These are phyloP conservation scores for Venturia carpophila DNA, from an alignment of 2,329 filamentous ascomycete genomes.

Conservation along the genomic window DNA sequence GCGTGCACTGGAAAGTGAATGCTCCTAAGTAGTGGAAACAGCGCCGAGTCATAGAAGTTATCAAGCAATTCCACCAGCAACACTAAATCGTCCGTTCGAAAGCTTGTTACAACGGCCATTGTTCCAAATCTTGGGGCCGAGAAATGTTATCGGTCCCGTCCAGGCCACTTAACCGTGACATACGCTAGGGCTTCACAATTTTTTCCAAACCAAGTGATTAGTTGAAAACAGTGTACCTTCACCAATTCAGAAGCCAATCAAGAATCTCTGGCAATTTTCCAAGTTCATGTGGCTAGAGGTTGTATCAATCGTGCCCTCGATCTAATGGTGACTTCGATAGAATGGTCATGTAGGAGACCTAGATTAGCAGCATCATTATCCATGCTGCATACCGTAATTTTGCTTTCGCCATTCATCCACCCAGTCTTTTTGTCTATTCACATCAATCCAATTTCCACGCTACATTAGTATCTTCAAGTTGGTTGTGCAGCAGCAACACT, in stretches of 20 bases:
- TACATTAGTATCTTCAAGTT: neutral
- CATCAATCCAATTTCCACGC: neutral
- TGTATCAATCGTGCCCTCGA: neutral
- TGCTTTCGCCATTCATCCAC: neutral
- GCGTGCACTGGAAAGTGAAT: no score
- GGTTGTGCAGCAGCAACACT: constrained; percentile 4
- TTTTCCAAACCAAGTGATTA: no score
- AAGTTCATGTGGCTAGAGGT: no score
- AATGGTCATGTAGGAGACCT: neutral
- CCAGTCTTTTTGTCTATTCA: neutral
- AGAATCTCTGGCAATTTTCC: no score
- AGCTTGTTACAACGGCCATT: neutral
- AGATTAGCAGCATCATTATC: neutral
- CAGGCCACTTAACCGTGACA: neutral
- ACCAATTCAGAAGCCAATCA: no score
- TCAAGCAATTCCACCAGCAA: neutral
- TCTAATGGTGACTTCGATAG: neutral
- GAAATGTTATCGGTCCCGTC: neutral
- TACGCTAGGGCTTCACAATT: neutral
- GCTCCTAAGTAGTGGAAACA: no score
- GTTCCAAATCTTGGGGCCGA: neutral
- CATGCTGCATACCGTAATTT: neutral
- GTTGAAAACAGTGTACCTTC: no score
- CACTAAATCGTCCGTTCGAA: neutral
- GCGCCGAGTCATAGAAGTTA: neutral